Base-by-base conservation (phyloP, 805 yeast species). In the Pichia cabralensis region DNA sequence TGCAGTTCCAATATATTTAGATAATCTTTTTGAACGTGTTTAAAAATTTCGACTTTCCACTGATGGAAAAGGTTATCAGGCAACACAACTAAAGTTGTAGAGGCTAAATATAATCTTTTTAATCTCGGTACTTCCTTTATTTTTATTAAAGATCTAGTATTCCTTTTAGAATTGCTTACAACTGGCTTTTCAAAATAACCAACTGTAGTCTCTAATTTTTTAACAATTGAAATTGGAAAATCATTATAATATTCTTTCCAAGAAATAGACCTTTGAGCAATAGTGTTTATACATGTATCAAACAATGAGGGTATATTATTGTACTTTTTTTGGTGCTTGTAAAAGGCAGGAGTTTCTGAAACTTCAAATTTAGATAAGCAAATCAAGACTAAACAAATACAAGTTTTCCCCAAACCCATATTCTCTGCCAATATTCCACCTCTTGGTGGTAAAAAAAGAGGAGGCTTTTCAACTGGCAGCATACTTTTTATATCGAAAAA, bases 11-110 rank as follows among this genome's bases (percentile, higher is more conserved):
- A 40, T 1, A 67, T 53, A 3, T 48, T 56, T 25, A 79, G 50
- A 38, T 39, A 63, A 0, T 48, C 60, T 1, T 50, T 46, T 8
- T 56, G 45, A 6, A 74, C 53, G 47, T 79, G 88, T 42, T 76
- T 78, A 12, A 54, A 52, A 3, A 78, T 55, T 47, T 79, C 86
- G 11, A 55, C 45, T 17, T 53, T 56, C 88, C 86, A 79, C 48
- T 79, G 88, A 39, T 67, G 71, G 40, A 74, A 67, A 12, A 79
- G 54, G 45, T 77, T 76, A 45, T 78, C 82, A 0, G 88, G 88
- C 7, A 73, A 71, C 1, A 79, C 67, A 11, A 78, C 61, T 26
- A 79, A 50, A 0, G 85, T 76, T 0, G 80, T 58, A 7, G 66
- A 61, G 13, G 76, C 67, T 5, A 76, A 54, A 17, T 57, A 56